These are phyloP conservation scores for Rubus idaeus DNA, from an alignment of 306 rosid genomes.

Conservation along the genomic window DNA sequence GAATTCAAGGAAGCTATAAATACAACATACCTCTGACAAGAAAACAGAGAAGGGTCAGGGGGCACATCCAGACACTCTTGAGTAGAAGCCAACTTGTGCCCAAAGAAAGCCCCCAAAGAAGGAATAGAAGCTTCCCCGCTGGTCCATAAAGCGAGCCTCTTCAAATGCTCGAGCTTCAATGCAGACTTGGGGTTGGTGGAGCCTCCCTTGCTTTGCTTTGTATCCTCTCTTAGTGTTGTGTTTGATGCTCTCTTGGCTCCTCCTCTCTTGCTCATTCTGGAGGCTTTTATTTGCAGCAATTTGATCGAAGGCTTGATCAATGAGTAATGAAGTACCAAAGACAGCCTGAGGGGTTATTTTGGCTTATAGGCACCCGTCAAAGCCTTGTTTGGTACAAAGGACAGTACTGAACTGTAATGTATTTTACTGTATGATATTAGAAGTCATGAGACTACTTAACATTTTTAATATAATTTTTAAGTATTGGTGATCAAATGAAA, in stretches of 20 bases:
- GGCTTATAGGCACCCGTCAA: too few relatives aligned
- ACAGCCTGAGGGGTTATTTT: too few relatives aligned
- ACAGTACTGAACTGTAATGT: too few relatives aligned
- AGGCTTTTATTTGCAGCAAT: too few relatives aligned
- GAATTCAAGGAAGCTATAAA: background rate
- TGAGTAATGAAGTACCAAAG: too few relatives aligned
- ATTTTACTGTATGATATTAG: too few relatives aligned
- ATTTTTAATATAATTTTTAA: too few relatives aligned
- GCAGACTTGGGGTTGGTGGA: constrained; percentile 36
- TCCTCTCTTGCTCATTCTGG: constrained; percentile 35
- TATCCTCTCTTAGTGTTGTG: constrained; percentile 50
- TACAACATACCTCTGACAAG: constrained; percentile 62
- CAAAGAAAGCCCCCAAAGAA: constrained; percentile 68
- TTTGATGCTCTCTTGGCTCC: constrained; percentile 12
- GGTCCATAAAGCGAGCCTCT: constrained; percentile 59
- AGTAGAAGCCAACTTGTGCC: constrained; percentile 49
- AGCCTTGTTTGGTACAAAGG: too few relatives aligned
- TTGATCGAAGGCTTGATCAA: too few relatives aligned
- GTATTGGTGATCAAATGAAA: too few relatives aligned
- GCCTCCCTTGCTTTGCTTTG: constrained; percentile 40
- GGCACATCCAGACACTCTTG: constrained; percentile 49
- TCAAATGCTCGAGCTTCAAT: constrained; percentile 59
- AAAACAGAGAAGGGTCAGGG: constrained; percentile 51
- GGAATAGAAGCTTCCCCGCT: constrained; percentile 49
- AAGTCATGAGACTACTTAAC: too few relatives aligned